Conservation (phyloP, 495 filamentous ascomycete species). For the Venustampulla echinocandica region DNA sequence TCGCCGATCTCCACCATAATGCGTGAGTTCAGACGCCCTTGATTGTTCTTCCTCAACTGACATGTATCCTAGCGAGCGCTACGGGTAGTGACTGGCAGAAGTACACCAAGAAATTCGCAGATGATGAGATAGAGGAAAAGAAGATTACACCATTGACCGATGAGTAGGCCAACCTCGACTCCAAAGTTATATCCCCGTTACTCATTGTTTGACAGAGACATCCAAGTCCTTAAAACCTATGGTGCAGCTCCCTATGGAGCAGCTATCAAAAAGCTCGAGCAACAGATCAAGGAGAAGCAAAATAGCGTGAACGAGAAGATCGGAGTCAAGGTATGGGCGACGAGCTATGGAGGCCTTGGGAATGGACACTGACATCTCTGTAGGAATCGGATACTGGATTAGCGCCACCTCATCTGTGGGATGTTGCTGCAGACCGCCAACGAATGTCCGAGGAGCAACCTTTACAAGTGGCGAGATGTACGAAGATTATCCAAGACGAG, state of each 20-base stretch:
- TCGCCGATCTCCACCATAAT: neutral
- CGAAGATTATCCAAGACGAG: conserved; percentile 97
- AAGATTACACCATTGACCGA: conserved; percentile 95
- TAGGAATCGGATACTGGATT: conserved; percentile 98
- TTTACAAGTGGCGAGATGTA: conserved; percentile 93
- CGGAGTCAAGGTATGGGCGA: conserved; percentile 43
- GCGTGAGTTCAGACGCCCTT: neutral
- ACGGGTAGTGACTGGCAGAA: conserved; percentile 95
- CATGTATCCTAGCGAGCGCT: conserved; percentile 51
- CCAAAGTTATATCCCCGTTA: conserved; percentile 6
- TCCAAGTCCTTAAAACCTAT: conserved; percentile 98
- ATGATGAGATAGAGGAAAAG: conserved; percentile 97
- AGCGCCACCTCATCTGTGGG: conserved; percentile 96
- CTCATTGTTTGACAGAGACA: conserved; percentile 58
- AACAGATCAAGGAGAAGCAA: conserved; percentile 97
- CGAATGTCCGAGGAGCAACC: conserved; percentile 98
- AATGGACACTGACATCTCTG: conserved; percentile 4
- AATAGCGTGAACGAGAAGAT: conserved; percentile 97
- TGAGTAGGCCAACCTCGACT: conserved; percentile 58
- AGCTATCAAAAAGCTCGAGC: conserved; percentile 88
- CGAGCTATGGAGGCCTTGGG: neutral
- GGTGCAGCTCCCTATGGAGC: conserved; percentile 92
- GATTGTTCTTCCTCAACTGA: neutral
- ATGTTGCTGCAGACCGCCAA: conserved; percentile 94
- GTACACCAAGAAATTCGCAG: conserved; percentile 90